Base-by-base conservation (phyloP, 1,139 yeast species). In the Geotrichum europaeum region DNA sequence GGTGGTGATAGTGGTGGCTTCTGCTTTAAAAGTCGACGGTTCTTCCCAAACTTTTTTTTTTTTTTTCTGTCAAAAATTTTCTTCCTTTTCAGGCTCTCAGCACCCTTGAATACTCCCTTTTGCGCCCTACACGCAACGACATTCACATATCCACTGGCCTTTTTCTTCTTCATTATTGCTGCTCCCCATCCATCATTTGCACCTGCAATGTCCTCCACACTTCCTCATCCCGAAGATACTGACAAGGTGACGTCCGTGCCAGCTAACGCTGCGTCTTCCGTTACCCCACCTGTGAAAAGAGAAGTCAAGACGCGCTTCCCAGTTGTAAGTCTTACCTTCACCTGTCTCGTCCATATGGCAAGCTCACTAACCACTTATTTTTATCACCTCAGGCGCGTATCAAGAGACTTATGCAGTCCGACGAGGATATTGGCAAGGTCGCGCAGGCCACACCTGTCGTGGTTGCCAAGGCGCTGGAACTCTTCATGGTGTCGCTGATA, bases 401-500 rank as follows among this genome's bases (percentile, higher is more conserved):
- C 72, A 94, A 94, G 77, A 89, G 95, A 70, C 84, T 94, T 62
- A 92, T 94, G 97, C 99, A 94, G 72, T 87, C 96, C 57, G 99
- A 94, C 73, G 99, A 94, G 68, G 99, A 94, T 67, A 92, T 94
- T 56, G 99, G 99, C 4, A 94, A 94, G 73, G 99, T 95, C 18
- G 97, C 99, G 10, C 98, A 92, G 72, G 98, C 97, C 3, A 94
- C 99, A 3, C 99, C 99, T 0, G 87, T 94, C 28, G 92, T 92
- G 36, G 97, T 94, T 13, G 97, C 99, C 10, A 82, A 97, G 65
- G 97, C 98, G 0, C 79, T 94, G 60, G 99, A 94, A 75, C 83
- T 90, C 64, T 94, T 94, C 72, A 84, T 94, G 83, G 91, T 96
- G 60, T 84, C 94, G 62, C 79, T 95, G 63, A 96, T 94, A 58